A percentile compares a stretch with the other conserved stretches of the same genome.
Evolutionary conservation across 2,329 filamentous ascomycete genomes (phyloP).

Genomic region (Bimuria novae-zelandiae): DNA sequence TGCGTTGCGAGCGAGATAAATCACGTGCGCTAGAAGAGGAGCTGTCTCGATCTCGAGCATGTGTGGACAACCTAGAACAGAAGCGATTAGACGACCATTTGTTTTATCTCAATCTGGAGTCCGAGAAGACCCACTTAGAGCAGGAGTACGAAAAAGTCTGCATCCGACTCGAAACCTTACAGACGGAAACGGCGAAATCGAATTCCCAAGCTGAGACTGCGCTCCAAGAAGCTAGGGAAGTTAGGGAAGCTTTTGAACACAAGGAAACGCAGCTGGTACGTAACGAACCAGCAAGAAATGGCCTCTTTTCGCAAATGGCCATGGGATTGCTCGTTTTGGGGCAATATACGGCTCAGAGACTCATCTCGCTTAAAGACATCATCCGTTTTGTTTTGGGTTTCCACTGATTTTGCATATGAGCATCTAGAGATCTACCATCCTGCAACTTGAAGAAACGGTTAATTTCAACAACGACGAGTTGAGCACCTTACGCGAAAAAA

Average conservation of each 20-base stretch:
- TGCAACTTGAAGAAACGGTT: slow-evolving; percentile 23
- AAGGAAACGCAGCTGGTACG: slow-evolving; percentile 44
- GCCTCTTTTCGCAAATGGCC: too few species aligned
- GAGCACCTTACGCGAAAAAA: slow-evolving; percentile 15
- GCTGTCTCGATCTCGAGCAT: slow-evolving; percentile 38
- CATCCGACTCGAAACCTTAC: slow-evolving; percentile 36
- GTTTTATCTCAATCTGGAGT: slow-evolving; percentile 46
- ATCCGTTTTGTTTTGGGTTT: too few species aligned
- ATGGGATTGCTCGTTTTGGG: too few species aligned
- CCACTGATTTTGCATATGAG: too few species aligned
- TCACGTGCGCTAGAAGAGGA: slow-evolving; percentile 37
- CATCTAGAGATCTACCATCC: slow-evolving; percentile 22
- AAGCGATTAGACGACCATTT: slow-evolving; percentile 29
- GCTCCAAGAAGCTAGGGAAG: slow-evolving; percentile 22
- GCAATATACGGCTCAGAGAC: too few species aligned
- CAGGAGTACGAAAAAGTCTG: slow-evolving; percentile 45
- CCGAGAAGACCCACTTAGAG: slow-evolving; percentile 46
- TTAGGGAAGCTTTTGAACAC: slow-evolving; percentile 26
- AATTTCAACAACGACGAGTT: slow-evolving; percentile 11
- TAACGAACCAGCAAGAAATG: too few species aligned
- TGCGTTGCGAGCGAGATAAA: slow-evolving; percentile 51
- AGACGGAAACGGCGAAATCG: slow-evolving; percentile 46
- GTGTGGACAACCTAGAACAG: slow-evolving; percentile 42
- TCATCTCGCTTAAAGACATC: too few species aligned
- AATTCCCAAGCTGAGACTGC: slow-evolving; percentile 38